A percentile compares a stretch with the other conserved stretches of the same genome.
These are phyloP conservation scores for Trichoderma hamatum DNA, from an alignment of 2,329 filamentous ascomycete genomes.

Conservation along the genomic window DNA sequence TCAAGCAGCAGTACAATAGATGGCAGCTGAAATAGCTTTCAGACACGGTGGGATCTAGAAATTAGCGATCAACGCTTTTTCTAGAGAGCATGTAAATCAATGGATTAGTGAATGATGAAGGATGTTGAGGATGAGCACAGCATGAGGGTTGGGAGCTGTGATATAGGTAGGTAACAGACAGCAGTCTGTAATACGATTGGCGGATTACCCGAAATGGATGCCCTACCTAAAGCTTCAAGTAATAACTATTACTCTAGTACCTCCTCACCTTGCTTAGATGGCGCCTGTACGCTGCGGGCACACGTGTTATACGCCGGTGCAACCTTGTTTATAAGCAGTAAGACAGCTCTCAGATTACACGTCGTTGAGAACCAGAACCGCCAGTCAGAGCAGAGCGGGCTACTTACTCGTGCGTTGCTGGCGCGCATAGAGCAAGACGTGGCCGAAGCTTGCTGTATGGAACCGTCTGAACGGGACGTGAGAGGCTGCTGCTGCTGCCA, in stretches of 20 bases:
- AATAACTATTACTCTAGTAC: not conserved
- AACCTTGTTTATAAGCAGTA: constrained; percentile 27
- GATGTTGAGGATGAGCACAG: not conserved
- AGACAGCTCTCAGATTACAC: constrained; percentile 28
- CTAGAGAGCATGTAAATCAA: not conserved
- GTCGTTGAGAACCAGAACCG: constrained; percentile 14
- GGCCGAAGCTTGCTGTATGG: constrained; percentile 21
- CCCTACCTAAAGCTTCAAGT: constrained; percentile 4
- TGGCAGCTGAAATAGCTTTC: not conserved
- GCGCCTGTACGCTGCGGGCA: constrained; percentile 1
- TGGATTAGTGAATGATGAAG: not conserved
- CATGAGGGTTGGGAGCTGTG: not conserved
- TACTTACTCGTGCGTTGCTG: constrained; percentile 7
- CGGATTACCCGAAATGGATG: constrained; percentile 12
- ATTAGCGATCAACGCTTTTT: constrained; percentile 19
- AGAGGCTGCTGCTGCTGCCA: not conserved
- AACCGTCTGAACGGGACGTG: not conserved
- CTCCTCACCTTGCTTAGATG: constrained; percentile 1
- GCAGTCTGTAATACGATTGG: not conserved
- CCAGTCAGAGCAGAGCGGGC: constrained; percentile 9
- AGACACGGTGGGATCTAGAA: constrained; percentile 29
- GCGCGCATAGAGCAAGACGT: constrained; percentile 24
- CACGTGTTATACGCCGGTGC: constrained; percentile 16
- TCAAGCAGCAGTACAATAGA: not conserved
- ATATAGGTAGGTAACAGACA: not conserved